These are phyloP conservation scores for Chalaropsis ovoidea DNA, from an alignment of 2,329 filamentous ascomycete genomes.

Conservation along the genomic window DNA sequence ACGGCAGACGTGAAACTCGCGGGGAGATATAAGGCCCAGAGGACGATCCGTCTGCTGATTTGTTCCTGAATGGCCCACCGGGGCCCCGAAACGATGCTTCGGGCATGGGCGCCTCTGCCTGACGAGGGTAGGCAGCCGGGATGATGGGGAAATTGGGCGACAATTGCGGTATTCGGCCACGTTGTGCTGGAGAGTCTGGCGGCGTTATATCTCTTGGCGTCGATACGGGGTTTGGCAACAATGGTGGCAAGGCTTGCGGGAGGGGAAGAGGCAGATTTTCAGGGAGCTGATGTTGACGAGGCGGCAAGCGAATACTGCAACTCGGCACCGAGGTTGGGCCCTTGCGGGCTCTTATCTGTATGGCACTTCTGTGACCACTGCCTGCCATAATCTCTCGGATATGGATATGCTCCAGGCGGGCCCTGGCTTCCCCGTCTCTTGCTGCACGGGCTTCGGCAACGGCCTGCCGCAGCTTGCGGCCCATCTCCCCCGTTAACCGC, in stretches of 20 bases:
- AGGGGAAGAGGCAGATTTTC: neutral
- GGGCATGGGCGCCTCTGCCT: neutral
- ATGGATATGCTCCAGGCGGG: neutral
- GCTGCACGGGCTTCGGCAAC: neutral
- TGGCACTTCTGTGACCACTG: neutral
- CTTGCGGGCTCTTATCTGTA: neutral
- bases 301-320: neutral
- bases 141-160: neutral
- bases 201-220: neutral
- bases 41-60: neutral
- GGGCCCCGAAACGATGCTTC: neutral
- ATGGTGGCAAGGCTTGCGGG: constrained; percentile 3
- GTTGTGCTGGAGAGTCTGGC: neutral
- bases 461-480: constrained; percentile 5
- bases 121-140: neutral
- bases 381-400: neutral
- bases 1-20: neutral
- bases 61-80: neutral
- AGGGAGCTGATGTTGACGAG: neutral
- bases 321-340: neutral
- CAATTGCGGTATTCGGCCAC: neutral
- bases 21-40: neutral
- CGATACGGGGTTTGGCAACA: neutral
- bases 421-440: neutral
- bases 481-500: constrained; percentile 1